Evolutionary conservation across 306 rosid species (phyloP).

Genomic region (Psophocarpus tetragonolobus): DNA sequence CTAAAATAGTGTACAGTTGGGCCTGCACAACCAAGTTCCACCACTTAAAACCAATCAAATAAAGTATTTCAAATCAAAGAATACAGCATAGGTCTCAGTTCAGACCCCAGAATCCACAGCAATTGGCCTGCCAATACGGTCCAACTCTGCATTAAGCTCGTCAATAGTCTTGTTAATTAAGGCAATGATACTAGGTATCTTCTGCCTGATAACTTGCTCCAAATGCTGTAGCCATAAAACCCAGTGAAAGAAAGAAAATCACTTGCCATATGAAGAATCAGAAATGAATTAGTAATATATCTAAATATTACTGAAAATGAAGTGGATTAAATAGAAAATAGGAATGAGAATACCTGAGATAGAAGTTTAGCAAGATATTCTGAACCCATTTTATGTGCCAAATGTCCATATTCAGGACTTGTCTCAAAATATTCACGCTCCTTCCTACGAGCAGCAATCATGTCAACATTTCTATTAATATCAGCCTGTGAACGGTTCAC

Average conservation of each 20-base stretch:
- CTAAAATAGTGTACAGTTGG: constrained; percentile 92
- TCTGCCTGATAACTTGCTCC: constrained; percentile 97
- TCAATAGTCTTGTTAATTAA: constrained; percentile 92
- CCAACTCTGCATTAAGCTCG: constrained; percentile 94
- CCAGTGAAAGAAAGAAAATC: constrained; percentile 28
- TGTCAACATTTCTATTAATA: constrained; percentile 90
- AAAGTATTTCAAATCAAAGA: constrained; percentile 23
- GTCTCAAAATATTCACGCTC: constrained; percentile 93
- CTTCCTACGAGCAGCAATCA: constrained; percentile 90
- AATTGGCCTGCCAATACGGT: constrained; percentile 95
- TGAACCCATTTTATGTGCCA: constrained; percentile 97
- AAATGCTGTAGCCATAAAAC: constrained; percentile 67
- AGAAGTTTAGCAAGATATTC: constrained; percentile 97
- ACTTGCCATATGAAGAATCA: constrained; percentile 4
- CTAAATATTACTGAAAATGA: constrained; percentile 7
- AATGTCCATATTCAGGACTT: constrained; percentile 96
- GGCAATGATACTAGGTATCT: constrained; percentile 94
- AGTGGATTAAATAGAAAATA: constrained; percentile 7
- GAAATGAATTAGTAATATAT: constrained; percentile 7
- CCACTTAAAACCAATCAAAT: constrained; percentile 11
- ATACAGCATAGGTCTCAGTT: constrained; percentile 26
- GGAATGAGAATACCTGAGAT: constrained; percentile 65
- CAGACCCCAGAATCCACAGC: constrained; percentile 95
- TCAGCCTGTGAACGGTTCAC: constrained; percentile 99
- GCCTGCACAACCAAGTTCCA: constrained; percentile 58